Evolutionary conservation across 139 green algal species (phyloP), one percentile per base, ranked within the genome.

Genomic region (Chlorella sp.): DNA sequence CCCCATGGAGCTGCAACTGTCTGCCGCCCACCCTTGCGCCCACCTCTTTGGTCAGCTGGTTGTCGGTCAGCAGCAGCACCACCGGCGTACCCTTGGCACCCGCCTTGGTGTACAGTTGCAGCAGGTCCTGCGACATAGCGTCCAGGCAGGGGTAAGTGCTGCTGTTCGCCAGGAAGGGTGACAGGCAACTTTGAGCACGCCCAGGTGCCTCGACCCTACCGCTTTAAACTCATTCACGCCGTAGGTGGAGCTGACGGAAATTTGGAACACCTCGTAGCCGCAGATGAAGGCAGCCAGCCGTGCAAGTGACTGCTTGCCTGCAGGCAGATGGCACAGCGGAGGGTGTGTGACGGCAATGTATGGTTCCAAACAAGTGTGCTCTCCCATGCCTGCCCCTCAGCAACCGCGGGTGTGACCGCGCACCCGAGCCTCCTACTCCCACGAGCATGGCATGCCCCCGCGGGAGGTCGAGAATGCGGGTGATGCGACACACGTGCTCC

Each of bases 41-140:
- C 51, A 60, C 51, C 51, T 60, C 51, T n/a, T 60, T 60, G 24
- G 51, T 40, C 56, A 85, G 40, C 84, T 95, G 92, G 85, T 94
- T 95, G 90, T 98, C 96, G 1, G 92, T 97, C 90, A 98, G 92
- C 20, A 98, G 87, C 88, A 98, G 96, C 2, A 90, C 93, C 32
- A 96, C 90, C 17, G 92, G 92, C 17, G 84, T 89, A 70, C 86
- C 84, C 89, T 96, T 97, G 20, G 90, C 92, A 41, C 94, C 94
- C 14, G 89, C 88, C 65, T 87, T 95, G 73, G 84, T 90, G 90
- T 97, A 98, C 40, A 98, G 89, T 19, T 54, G 48, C 73, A 97
- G 86, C 84, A 98, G 91, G 83, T 95, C 92, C 88, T 95, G 58
- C 46, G 64, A n/a, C n/a, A n/a, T n/a, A n/a, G 19, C 30, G 62